phyloP scores from a whole-genome alignment of 805 yeast species.

The Schwanniomyces occidentalis region DNA sequence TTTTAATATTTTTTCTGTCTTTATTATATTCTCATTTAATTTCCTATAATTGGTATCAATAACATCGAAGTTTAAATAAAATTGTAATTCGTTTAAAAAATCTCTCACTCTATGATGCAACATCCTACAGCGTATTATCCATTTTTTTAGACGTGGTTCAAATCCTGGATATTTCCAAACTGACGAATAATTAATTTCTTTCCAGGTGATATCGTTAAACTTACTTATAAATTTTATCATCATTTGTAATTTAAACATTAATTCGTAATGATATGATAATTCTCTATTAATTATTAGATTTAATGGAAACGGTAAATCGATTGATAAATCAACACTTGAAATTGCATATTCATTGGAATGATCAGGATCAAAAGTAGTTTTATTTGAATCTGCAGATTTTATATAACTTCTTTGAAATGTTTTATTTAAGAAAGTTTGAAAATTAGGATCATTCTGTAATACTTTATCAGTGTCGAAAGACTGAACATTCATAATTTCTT shows the following conservation, averaged over 20 bases:
- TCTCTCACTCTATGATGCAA: constrained; percentile 59
- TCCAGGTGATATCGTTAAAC: constrained; percentile 67
- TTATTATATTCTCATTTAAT: constrained; percentile 29
- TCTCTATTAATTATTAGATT: constrained; percentile 73
- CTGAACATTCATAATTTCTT: constrained; percentile 52
- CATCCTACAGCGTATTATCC: constrained; percentile 56
- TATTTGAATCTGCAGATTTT: constrained; percentile 11
- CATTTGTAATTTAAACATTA: constrained; percentile 70
- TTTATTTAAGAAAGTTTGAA: constrained; percentile 44
- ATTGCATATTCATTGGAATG: constrained; percentile 42
- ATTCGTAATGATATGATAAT: constrained; percentile 73
- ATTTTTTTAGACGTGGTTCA: constrained; percentile 44
- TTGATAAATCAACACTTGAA: constrained; percentile 53
- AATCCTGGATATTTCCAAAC: constrained; percentile 63
- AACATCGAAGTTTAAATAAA: constrained; percentile 58
- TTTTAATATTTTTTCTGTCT: constrained; percentile 8
- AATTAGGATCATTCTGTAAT: constrained; percentile 41
- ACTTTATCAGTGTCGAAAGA: constrained; percentile 57
- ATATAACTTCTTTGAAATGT: constrained; percentile 31
- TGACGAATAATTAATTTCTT: constrained; percentile 59
- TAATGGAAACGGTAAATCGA: constrained; percentile 82
- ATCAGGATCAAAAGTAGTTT: constrained; percentile 20
- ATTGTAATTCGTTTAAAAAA: constrained; percentile 54
- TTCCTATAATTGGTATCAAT: constrained; percentile 54
- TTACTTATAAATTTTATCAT: constrained; percentile 63